Evolutionary conservation across 1,284 basidiomycete genomes (phyloP), one percentile per base, ranked within the genome.

Genomic region (Lignosus rhinocerotis): DNA sequence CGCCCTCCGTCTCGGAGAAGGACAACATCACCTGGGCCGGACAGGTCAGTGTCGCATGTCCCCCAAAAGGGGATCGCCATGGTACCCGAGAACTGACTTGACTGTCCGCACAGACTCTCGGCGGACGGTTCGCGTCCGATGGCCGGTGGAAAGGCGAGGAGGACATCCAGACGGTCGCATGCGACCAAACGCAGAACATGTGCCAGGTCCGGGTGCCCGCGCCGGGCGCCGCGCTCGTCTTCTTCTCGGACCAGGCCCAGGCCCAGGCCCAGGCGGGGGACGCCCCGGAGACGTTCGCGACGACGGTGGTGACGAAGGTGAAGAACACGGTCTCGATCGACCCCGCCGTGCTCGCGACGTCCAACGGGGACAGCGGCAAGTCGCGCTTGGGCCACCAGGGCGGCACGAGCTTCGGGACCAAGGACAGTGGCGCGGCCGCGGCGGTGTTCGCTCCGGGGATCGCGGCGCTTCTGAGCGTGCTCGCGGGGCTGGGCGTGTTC

Each of bases 1-100:
- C 86, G 8, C 66, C 72, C 0, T 80, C 71, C 1, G 82, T 88
- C 1, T 75, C 81, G 2, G 80, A 84, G 63, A 89, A 88, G 67
- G 77, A 76, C 60, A 86, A 89, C 70, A 84, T 90, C 65, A 88
- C 84, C 0, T 93, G 90, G 89, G 84, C 82, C 21, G 81, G 81
- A 0, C 85, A 83, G 73, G 80, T 78, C 54, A 25, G 69, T 41
- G 33, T 64, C 9, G 2, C 9, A 21, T 12, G 33, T 21, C 25
- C 14, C 31, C 7, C 32, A 12, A 17, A 11, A 50, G n/a, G n/a
- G 8, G n/a, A 7, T 19, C 31, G 19, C 32, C 36, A 17, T 6
- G 16, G 10, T 5, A 45, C 38, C 19, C 14, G n/a, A n/a, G n/a
- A n/a, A 19, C 21, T 30, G 17, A 16, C 10, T 8, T 8, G 14